phyloP scores from a whole-genome alignment of 1,284 basidiomycete species.

The Chalciporus piperatoides region DNA sequence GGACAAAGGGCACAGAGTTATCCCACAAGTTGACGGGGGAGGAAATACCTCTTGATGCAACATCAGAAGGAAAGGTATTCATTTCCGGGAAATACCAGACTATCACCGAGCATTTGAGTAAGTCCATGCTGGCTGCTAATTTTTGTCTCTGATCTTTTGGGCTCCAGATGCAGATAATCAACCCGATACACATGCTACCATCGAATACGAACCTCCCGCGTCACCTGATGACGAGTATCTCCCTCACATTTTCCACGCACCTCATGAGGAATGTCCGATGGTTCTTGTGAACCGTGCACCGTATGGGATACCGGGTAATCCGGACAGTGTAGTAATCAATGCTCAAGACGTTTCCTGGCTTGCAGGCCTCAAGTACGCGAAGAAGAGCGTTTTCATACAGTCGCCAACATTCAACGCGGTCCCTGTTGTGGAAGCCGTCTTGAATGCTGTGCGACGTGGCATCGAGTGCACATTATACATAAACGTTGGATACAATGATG shows the following conservation, averaged over 20 bases:
- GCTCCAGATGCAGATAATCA: slow-evolving; percentile 35
- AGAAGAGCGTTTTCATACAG: slow-evolving; percentile 72
- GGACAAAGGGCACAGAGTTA: slow-evolving; percentile 27
- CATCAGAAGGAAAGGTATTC: slow-evolving; percentile 17
- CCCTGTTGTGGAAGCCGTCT: slow-evolving; percentile 62
- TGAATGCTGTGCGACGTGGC: slow-evolving; percentile 66
- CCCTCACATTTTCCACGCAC: slow-evolving; percentile 48
- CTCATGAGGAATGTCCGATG: slow-evolving; percentile 66
- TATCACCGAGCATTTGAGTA: slow-evolving; percentile 36
- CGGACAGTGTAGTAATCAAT: slow-evolving; percentile 46
- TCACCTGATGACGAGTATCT: slow-evolving; percentile 35
- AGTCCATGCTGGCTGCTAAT: slow-evolving; percentile 3
- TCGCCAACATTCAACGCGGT: slow-evolving; percentile 74
- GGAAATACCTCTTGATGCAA: slow-evolving; percentile 11
- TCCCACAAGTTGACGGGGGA: slow-evolving; percentile 21
- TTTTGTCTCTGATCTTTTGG: slow-evolving; percentile 11
- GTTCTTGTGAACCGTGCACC: slow-evolving; percentile 70
- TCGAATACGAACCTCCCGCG: slow-evolving; percentile 26
- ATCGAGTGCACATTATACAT: slow-evolving; percentile 64
- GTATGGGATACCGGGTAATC: slow-evolving; percentile 44
- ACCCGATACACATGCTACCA: slow-evolving; percentile 33
- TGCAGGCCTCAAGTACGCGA: slow-evolving; percentile 65
- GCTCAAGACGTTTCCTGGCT: slow-evolving; percentile 79
- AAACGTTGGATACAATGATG: slow-evolving; percentile 69
- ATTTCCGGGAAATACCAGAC: slow-evolving; percentile 34